A percentile compares a stretch with the other conserved stretches of the same genome.
These are phyloP conservation scores for Angomonas deanei DNA, from an alignment of 208 protist species.

Conservation along the genomic window DNA sequence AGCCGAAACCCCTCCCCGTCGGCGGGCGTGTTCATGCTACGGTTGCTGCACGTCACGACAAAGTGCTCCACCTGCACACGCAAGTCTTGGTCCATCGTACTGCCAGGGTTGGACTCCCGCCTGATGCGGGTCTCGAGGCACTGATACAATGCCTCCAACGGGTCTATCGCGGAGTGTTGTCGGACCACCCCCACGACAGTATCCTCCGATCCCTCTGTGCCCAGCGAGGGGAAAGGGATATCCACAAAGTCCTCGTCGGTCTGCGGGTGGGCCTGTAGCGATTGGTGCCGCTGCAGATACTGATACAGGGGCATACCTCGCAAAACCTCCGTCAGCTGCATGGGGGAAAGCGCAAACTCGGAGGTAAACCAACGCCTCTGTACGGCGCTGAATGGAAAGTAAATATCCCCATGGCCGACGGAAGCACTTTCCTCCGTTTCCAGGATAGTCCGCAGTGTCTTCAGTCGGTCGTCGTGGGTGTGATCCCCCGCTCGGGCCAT, in stretches of 20 bases:
- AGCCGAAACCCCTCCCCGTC: neutral
- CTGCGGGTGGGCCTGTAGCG: neutral
- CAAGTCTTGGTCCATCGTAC: slow-evolving; percentile 13
- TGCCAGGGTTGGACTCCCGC: neutral
- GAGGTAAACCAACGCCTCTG: slow-evolving; percentile 63
- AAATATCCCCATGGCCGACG: slow-evolving; percentile 59
- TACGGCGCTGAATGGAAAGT: slow-evolving; percentile 69
- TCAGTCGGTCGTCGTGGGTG: neutral
- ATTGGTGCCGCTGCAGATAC: too few relatives aligned
- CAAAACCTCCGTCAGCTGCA: slow-evolving; percentile 35
- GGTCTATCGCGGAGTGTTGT: slow-evolving; percentile 29
- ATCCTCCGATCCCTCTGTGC: neutral
- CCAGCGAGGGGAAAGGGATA: neutral
- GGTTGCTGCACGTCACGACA: slow-evolving; percentile 68
- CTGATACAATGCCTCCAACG: slow-evolving; percentile 50
- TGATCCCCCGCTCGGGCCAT: neutral
- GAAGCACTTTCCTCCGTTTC: slow-evolving; percentile 31
- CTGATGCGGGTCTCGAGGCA: slow-evolving; percentile 10
- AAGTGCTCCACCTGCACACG: slow-evolving; percentile 68
- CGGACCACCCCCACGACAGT: slow-evolving; percentile 29
- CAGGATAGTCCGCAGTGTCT: slow-evolving; percentile 19
- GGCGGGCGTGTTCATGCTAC: slow-evolving; percentile 50
- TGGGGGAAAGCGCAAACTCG: slow-evolving; percentile 46
- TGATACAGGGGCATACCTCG: slow-evolving; percentile 53
- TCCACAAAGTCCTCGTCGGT: neutral